Percentiles rank a stretch among this genome's conserved stretches.
Evolutionary conservation across 441 rosid genomes (phyloP).

Genomic region (Geranium incanum): DNA sequence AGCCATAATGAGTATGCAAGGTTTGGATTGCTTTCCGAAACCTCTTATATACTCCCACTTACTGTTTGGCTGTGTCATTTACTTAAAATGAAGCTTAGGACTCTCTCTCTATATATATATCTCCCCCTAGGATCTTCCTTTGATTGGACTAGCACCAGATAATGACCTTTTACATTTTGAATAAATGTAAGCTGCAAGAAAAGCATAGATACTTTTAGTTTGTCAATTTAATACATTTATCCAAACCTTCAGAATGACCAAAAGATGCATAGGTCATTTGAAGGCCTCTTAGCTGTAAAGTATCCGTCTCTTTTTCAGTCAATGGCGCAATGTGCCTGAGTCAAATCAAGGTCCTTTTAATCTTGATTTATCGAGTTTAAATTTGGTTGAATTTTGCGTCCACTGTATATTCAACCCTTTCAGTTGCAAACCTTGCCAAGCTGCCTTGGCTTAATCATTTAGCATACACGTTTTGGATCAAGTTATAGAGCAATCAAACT

Average conservation of each 20-base stretch:
- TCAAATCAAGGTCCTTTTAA: neutral
- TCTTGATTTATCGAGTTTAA: neutral
- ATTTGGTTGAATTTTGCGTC: neutral
- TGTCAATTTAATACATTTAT: slow-evolving; percentile 1
- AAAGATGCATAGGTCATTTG: neutral
- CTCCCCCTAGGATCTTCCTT: neutral
- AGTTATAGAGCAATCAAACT: neutral
- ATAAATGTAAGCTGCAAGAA: neutral
- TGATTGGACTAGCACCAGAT: neutral
- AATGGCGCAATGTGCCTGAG: neutral
- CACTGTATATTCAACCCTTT: neutral
- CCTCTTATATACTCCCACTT: neutral
- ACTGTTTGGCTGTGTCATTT: neutral
- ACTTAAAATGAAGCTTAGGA: neutral
- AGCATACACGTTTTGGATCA: neutral
- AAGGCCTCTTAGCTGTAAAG: neutral
- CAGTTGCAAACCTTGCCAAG: neutral
- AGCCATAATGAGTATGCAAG: neutral
- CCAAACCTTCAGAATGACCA: neutral
- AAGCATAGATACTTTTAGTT: neutral
- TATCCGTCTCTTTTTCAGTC: neutral
- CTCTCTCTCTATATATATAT: neutral
- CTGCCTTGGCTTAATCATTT: neutral
- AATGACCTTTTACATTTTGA: neutral
- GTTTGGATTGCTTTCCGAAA: neutral